phyloP scores from a whole-genome alignment of 139 green algal species.

The Chlorella sp. region DNA sequence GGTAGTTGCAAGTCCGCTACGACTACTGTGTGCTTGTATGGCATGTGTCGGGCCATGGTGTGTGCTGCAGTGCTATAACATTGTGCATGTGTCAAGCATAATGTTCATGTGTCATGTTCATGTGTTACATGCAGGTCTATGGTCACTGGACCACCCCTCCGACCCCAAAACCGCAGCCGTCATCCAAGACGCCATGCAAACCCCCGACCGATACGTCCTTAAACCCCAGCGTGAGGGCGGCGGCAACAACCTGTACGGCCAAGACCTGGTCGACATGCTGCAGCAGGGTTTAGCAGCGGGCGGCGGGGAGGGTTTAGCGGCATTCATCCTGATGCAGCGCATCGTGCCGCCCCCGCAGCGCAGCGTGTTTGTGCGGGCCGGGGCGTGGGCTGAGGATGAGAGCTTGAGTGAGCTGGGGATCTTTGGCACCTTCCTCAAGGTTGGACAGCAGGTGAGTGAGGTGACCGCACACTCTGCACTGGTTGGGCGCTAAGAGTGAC shows the following conservation, averaged over 20 bases:
- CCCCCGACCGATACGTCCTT: conserved; percentile 83
- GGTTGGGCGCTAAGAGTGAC: too few species aligned
- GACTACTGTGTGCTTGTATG: too few species aligned
- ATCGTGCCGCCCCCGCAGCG: conserved; percentile 73
- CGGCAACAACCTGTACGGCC: conserved; percentile 88
- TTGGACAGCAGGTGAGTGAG: conserved; percentile 41
- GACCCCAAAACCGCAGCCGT: conserved; percentile 14
- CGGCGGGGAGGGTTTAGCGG: conserved; percentile 45
- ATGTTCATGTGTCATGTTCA: not conserved
- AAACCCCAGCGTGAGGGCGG: conserved; percentile 95
- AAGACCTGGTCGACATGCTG: conserved; percentile 51
- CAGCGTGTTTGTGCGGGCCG: conserved; percentile 39
- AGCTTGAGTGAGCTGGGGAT: conserved; percentile 92
- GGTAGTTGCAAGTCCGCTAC: too few species aligned
- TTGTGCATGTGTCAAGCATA: not conserved
- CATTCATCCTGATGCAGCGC: conserved; percentile 96
- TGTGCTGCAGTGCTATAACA: too few species aligned
- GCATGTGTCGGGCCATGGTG: too few species aligned
- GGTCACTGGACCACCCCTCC: too few species aligned
- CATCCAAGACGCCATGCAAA: conserved; percentile 52
- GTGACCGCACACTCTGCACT: too few species aligned
- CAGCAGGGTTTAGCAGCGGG: too few species aligned
- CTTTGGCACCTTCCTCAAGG: conserved; percentile 64
- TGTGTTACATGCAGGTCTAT: not conserved
- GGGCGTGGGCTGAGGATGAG: conserved; percentile 51